Percentiles rank a stretch among this genome's conserved stretches.
These are phyloP conservation scores for Pluteus cervinus DNA, from an alignment of 768 basidiomycete species.

Conservation along the genomic window DNA sequence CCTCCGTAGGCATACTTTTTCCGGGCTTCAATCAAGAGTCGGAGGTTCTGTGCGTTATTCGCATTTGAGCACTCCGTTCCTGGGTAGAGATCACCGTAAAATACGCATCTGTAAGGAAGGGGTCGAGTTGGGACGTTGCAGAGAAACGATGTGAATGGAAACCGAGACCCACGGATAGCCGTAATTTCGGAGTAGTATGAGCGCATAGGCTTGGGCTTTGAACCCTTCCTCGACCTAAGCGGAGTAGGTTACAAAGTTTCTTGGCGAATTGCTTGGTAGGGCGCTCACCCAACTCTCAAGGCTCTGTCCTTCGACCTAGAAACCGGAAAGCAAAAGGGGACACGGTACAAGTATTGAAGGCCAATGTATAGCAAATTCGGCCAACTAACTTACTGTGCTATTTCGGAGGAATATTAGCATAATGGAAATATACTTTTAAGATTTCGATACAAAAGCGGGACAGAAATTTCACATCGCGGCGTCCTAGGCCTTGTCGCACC, in stretches of 20 bases:
- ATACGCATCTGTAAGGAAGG: slow-evolving; percentile 59
- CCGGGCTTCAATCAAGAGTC: slow-evolving; percentile 52
- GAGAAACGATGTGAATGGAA: background rate
- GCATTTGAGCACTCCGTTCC: slow-evolving; percentile 63
- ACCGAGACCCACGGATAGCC: slow-evolving; percentile 71
- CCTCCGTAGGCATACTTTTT: slow-evolving; percentile 63
- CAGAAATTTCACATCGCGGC: too few relatives aligned
- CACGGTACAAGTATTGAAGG: background rate
- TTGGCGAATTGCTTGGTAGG: slow-evolving; percentile 1
- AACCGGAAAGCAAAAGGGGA: slow-evolving; percentile 1
- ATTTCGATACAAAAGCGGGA: too few relatives aligned
- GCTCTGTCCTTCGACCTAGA: slow-evolving; percentile 57
- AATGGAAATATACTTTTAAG: too few relatives aligned
- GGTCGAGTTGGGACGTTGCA: slow-evolving; percentile 2
- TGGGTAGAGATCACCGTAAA: slow-evolving; percentile 79
- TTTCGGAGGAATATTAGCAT: too few relatives aligned
- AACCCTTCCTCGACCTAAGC: slow-evolving; percentile 60
- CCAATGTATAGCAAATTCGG: slow-evolving; percentile 23
- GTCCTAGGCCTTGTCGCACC: too few relatives aligned
- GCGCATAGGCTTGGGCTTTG: slow-evolving; percentile 77
- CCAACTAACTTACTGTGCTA: background rate
- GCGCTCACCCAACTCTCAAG: slow-evolving; percentile 75
- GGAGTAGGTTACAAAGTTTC: background rate
- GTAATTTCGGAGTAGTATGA: slow-evolving; percentile 63
- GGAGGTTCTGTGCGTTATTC: slow-evolving; percentile 43